Conservation (phyloP, 345 rosid species). For the Adansonia digitata region DNA sequence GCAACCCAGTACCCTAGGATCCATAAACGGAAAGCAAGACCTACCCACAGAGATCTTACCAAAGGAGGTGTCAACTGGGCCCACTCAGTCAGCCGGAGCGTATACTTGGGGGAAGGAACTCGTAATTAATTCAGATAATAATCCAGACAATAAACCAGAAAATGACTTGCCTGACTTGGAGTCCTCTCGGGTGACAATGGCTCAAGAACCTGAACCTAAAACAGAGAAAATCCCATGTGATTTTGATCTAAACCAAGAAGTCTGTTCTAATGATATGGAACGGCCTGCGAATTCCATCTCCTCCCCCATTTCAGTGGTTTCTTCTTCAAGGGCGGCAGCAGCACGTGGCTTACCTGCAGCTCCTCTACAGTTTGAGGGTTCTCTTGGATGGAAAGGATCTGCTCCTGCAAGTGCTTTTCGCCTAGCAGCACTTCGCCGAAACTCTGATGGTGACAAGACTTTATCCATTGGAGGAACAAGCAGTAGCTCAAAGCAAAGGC, state of each 20-base stretch:
- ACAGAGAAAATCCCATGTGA: conserved; percentile 50
- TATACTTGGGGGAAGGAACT: conserved; percentile 28
- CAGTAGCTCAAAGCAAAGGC: conserved; percentile 41
- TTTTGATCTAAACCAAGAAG: conserved; percentile 85
- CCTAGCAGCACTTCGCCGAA: conserved; percentile 55
- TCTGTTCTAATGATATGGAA: conserved; percentile 73
- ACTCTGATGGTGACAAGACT: conserved; percentile 32
- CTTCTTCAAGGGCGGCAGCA: conserved; percentile 55
- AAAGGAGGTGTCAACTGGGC: conserved; percentile 38
- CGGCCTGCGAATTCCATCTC: conserved; percentile 35
- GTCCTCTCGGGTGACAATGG: conserved; percentile 50
- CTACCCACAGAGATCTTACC: conserved; percentile 20
- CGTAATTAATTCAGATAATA: conserved; percentile 27
- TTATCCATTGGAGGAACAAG: conserved; percentile 31
- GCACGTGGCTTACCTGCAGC: conserved; percentile 50
- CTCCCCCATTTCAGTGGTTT: conserved; percentile 43
- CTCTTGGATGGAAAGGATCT: conserved; percentile 68
- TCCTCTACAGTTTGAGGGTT: conserved; percentile 62
- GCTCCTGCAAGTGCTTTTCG: conserved; percentile 74
- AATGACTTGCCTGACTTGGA: conserved; percentile 43
- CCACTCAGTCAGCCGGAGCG: conserved; percentile 37
- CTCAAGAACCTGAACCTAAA: conserved; percentile 45
- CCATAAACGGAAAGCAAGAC: conserved; percentile 31
- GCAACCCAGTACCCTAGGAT: conserved; percentile 45
- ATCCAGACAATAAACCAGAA: conserved; percentile 31